Conservation (phyloP, 805 yeast species). For the Myxozyma vanderwaltii region DNA sequence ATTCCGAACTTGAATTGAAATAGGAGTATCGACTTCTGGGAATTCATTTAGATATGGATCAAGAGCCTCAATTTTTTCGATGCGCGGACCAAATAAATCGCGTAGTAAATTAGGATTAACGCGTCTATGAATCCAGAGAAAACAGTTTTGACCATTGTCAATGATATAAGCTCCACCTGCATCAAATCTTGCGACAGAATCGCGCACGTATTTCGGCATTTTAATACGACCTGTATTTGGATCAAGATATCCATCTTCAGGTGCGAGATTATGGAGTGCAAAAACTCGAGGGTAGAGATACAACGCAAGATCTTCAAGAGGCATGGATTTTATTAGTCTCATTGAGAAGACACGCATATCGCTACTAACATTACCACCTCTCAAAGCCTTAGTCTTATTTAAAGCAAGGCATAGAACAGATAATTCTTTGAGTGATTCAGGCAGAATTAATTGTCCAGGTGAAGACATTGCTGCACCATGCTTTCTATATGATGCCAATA, state of each 20-base stretch:
- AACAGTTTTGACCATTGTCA: constrained; percentile 63
- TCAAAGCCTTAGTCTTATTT: constrained; percentile 65
- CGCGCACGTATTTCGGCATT: constrained; percentile 55
- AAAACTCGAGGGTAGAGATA: constrained; percentile 80
- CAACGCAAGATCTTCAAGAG: constrained; percentile 58
- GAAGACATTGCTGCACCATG: constrained; percentile 46
- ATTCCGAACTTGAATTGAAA: constrained; percentile 67
- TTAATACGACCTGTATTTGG: constrained; percentile 44
- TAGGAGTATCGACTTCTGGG: constrained; percentile 71
- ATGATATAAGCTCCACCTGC: constrained; percentile 77
- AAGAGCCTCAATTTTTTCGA: constrained; percentile 47
- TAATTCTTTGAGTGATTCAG: constrained; percentile 73
- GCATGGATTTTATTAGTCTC: constrained; percentile 54
- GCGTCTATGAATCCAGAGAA: constrained; percentile 68
- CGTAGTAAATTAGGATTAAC: constrained; percentile 66
- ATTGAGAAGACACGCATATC: constrained; percentile 66
- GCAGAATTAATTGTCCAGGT: constrained; percentile 72
- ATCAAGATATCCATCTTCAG: constrained; percentile 55
- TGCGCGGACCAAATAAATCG: constrained; percentile 72
- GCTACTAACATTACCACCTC: constrained; percentile 53
- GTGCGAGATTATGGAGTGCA: constrained; percentile 66
- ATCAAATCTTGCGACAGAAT: constrained; percentile 48
- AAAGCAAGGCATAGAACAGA: constrained; percentile 69
- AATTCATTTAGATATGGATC: constrained; percentile 57
- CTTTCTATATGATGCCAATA: constrained; percentile 61